Conservation (phyloP, 192 early-diverging fungal genomes). For the Fimicolochytrium jonesii region DNA sequence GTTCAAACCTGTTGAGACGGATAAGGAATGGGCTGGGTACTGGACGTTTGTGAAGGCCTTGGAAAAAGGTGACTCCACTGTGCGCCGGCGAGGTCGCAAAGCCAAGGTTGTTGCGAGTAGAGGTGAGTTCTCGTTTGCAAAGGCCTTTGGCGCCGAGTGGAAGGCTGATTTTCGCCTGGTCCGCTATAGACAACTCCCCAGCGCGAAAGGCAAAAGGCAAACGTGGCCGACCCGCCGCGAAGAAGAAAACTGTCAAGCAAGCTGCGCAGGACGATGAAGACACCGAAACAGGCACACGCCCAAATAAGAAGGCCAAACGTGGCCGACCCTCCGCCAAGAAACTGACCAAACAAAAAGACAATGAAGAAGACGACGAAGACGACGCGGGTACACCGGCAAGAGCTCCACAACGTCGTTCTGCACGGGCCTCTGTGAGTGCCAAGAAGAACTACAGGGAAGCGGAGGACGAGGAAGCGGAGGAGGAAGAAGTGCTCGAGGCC, state of each 20-base stretch:
- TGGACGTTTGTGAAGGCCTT: constrained; percentile 34
- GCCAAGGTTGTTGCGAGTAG: constrained; percentile 10
- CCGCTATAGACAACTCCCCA: neutral
- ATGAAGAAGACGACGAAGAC: constrained; percentile 16
- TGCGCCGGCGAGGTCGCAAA: constrained; percentile 15
- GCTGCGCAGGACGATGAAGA: constrained; percentile 11
- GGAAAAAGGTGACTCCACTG: constrained; percentile 36
- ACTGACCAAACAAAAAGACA: neutral
- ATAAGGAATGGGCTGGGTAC: constrained; percentile 32
- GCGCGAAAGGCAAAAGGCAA: constrained; percentile 7
- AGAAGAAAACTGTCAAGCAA: constrained; percentile 2
- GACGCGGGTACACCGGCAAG: constrained; percentile 11
- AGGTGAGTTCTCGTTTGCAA: neutral
- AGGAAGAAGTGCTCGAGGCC: neutral
- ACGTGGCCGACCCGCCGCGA: neutral
- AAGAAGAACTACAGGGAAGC: constrained; percentile 6
- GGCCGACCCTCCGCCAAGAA: neutral
- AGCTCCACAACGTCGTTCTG: constrained; percentile 14
- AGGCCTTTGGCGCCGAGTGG: neutral
- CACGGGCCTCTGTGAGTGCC: constrained; percentile 14
- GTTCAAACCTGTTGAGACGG: constrained; percentile 33
- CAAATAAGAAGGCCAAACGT: constrained; percentile 1
- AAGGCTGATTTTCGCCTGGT: neutral
- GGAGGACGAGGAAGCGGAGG: constrained; percentile 21
- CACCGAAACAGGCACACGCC: neutral